Evolutionary conservation across 2,329 filamentous ascomycete genomes (phyloP), one percentile per base, ranked within the genome.

Genomic region (Verticillium dahliae): DNA sequence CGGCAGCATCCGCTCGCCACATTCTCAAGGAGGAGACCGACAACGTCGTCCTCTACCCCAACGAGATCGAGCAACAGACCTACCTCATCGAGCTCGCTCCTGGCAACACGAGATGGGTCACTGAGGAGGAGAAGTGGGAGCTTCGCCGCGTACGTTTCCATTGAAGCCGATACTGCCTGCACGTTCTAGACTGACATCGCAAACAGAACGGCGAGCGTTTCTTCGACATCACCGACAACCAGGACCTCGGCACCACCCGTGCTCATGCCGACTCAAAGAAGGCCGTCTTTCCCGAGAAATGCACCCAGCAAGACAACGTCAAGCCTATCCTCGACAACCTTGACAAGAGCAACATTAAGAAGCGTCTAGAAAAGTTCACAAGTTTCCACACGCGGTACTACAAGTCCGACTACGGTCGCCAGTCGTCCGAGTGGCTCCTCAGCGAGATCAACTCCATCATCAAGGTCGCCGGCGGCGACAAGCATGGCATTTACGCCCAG

Each of bases 91-190:
- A 98, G 79, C 81, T 95, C 33, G 84, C 85, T n/a, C 92, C 92
- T 3, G 92, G 90, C 61, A 83, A 94, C 72, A 93, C 88, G 31
- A 80, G 84, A 81, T 95, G 91, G 90, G 89, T 97, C 37, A 96
- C 91, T 0, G 94, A 98, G 70, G 91, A 97, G 39, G 88, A 97
- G 78, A 99, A 98, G 77, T 97, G 94, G 92, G 87, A 89, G 74
- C 79, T 98, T 66, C 88, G 90, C 71, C 83, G 92, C 68, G 92
- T 96, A 83, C 62, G 85, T 77, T 13, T 54, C 3, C 27, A 27
- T 3, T 27, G 27, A 27, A 27, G 27, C 27, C 41, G 2, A 27
- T 6, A 6, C 52, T 56, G 6, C 9, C 41, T 22, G 2, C 15
- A 13, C 2, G 33, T n/a, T 11, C 50, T 27, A 27, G 15, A 13